These are phyloP conservation scores for Schizonepeta tenuifolia DNA, from an alignment of 257 asterid species.

Conservation along the genomic window DNA sequence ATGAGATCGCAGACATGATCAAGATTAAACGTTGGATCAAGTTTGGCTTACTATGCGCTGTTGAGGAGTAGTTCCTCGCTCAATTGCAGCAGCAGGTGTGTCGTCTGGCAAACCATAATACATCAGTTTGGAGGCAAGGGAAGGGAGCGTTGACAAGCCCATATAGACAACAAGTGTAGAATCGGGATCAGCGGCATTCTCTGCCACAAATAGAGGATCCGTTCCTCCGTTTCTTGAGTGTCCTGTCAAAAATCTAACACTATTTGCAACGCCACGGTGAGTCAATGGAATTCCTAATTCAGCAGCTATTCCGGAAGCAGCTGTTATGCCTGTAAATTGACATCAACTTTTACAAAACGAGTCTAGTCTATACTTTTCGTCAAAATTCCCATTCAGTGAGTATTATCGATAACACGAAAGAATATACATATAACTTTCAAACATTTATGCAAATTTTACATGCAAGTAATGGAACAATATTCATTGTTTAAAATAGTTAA, in stretches of 20 bases:
- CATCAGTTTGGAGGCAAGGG: slow-evolving; percentile 78
- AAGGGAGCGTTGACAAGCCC: slow-evolving; percentile 94
- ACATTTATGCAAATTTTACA: background rate
- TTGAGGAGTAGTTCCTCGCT: slow-evolving; percentile 96
- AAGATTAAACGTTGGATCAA: background rate
- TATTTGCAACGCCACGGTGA: slow-evolving; percentile 91
- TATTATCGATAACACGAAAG: background rate
- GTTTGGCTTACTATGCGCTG: slow-evolving; percentile 60
- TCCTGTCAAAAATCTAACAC: slow-evolving; percentile 90
- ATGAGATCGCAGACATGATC: background rate
- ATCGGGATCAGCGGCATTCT: slow-evolving; percentile 88
- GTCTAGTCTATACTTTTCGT: background rate
- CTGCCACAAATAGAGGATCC: slow-evolving; percentile 89
- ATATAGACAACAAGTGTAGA: slow-evolving; percentile 88
- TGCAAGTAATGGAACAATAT: background rate
- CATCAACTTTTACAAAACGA: background rate
- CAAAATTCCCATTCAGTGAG: background rate
- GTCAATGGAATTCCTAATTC: slow-evolving; percentile 95
- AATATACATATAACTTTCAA: background rate
- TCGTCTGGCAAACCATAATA: slow-evolving; percentile 75
- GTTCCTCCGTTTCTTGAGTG: slow-evolving; percentile 96
- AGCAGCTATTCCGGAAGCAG: slow-evolving; percentile 98
- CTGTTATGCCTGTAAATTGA: slow-evolving; percentile 77
- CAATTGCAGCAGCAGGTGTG: slow-evolving; percentile 94
- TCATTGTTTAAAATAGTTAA: background rate